These are phyloP conservation scores for Kodamaea suecica DNA, from an alignment of 1,139 yeast genomes.

Conservation along the genomic window DNA sequence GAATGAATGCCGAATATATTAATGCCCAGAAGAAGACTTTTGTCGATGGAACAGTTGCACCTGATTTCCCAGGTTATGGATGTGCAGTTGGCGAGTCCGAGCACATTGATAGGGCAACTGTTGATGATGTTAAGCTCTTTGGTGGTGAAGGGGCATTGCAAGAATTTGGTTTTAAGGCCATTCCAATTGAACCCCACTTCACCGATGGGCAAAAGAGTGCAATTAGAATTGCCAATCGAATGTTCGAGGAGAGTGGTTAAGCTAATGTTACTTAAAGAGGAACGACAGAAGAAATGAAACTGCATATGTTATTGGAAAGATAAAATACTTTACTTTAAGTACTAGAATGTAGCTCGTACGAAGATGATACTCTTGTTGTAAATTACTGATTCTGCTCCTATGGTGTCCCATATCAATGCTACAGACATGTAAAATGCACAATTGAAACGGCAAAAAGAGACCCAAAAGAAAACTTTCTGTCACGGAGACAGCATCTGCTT, in stretches of 20 bases:
- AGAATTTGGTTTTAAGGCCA: not conserved
- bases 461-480: no score
- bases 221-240: not conserved
- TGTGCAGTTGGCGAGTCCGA: not conserved
- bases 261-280: no score
- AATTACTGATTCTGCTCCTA: no score
- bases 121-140: not conserved
- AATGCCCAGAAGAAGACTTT: not conserved
- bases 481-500: no score
- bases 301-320: no score
- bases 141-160: not conserved
- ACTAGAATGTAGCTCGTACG: no score
- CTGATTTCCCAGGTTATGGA: not conserved
- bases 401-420: no score
- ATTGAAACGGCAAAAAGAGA: no score
- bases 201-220: not conserved
- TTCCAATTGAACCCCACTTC: not conserved
- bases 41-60: not conserved
- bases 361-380: no score
- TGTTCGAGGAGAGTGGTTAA: not conserved
- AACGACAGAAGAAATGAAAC: no score
- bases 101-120: not conserved
- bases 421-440: no score
- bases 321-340: no score
- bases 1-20: not conserved